A percentile compares a stretch with the other conserved stretches of the same genome.
phyloP scores from a whole-genome alignment of 2,329 filamentous ascomycete genomes.

The Shiraia bambusicola region DNA sequence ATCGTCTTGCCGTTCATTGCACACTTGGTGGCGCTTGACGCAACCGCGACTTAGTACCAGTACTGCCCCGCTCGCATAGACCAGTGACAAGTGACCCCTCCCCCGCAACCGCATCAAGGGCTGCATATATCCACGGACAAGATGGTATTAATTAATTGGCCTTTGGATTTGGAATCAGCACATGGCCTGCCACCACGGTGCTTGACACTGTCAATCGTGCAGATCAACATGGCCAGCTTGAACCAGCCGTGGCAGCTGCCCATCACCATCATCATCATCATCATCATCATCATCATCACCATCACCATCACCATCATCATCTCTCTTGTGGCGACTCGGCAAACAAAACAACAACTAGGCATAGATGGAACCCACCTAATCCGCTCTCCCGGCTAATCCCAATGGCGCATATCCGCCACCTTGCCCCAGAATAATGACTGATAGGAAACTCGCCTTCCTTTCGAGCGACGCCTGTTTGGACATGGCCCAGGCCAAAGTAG shows the following conservation, averaged over 20 bases:
- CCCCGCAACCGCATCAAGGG: conserved; percentile 30
- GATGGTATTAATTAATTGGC: conserved; percentile 6
- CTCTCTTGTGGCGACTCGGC: no score
- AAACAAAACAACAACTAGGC: no score
- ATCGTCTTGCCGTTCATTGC: conserved; percentile 18
- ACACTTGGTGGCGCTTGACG: conserved; percentile 24
- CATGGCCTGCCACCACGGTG: conserved; percentile 7
- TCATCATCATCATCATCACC: no score
- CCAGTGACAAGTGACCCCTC: conserved; percentile 37
- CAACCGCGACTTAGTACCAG: conserved; percentile 20
- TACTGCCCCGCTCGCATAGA: conserved; percentile 31
- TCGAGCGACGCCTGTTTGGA: conserved; percentile 34
- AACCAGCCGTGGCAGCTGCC: not conserved
- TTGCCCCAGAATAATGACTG: conserved; percentile 7
- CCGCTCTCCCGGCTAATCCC: conserved; percentile 24
- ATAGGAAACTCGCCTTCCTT: conserved; percentile 39
- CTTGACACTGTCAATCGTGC: not conserved
- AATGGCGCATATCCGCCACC: conserved; percentile 20
- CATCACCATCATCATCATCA: no score
- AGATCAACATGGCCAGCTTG: no score
- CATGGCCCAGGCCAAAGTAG: conserved; percentile 3
- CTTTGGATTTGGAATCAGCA: conserved; percentile 17
- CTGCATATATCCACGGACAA: conserved; percentile 17
- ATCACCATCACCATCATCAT: no score
- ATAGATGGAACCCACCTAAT: conserved; percentile 6